These are phyloP conservation scores for Pseudoturritis turrita DNA, from an alignment of 345 rosid species.

Conservation along the genomic window DNA sequence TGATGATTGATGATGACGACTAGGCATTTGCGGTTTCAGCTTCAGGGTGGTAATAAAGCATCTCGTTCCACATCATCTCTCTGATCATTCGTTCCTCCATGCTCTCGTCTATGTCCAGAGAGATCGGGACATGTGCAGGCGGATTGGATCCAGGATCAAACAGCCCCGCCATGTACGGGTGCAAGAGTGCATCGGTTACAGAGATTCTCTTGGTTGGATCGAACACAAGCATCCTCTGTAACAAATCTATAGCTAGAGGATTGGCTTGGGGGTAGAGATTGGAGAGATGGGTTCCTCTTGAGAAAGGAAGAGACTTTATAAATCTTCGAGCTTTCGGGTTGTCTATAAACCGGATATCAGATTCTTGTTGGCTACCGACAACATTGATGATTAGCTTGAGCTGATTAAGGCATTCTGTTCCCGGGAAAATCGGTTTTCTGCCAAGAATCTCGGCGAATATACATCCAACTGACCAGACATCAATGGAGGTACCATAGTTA, in stretches of 20 bases:
- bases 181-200: slow-evolving; percentile 70
- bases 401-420: slow-evolving; percentile 81
- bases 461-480: slow-evolving; percentile 93
- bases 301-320: slow-evolving; percentile 62
- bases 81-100: slow-evolving; percentile 52
- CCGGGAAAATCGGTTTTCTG: slow-evolving; percentile 75
- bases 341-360: slow-evolving; percentile 71
- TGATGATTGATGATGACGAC: not conserved
- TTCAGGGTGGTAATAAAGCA: slow-evolving; percentile 72
- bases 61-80: slow-evolving; percentile 84
- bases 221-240: slow-evolving; percentile 68
- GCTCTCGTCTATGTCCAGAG: slow-evolving; percentile 60
- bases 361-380: slow-evolving; percentile 68
- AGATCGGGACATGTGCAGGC: slow-evolving; percentile 64
- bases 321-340: slow-evolving; percentile 60
- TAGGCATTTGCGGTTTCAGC: slow-evolving; percentile 34
- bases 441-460: slow-evolving; percentile 88
- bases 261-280: slow-evolving; percentile 63
- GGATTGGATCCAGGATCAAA: slow-evolving; percentile 60
- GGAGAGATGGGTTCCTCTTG: slow-evolving; percentile 48
- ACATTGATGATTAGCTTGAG: slow-evolving; percentile 64
- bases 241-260: slow-evolving; percentile 71
- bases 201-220: slow-evolving; percentile 76
- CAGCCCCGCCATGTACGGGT: slow-evolving; percentile 64
- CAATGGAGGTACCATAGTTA: slow-evolving; percentile 78